These are phyloP conservation scores for Metschnikowia reukaufii DNA, from an alignment of 805 yeast genomes.

Conservation along the genomic window DNA sequence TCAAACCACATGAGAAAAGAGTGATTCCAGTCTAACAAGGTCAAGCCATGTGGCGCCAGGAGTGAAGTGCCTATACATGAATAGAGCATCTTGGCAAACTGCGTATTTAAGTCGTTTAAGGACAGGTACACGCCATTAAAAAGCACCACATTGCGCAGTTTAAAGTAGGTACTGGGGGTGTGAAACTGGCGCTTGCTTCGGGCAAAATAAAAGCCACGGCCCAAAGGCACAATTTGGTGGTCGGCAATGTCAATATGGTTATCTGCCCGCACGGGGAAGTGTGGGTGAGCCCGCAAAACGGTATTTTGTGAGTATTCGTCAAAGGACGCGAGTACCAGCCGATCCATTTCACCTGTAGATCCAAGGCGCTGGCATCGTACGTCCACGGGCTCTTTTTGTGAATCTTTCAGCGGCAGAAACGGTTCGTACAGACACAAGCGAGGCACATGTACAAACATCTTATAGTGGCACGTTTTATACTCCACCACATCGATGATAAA, in stretches of 20 bases:
- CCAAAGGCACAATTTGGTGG: constrained; percentile 27
- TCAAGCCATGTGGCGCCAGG: constrained; percentile 26
- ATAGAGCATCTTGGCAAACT: constrained; percentile 24
- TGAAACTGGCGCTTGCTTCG: constrained; percentile 14
- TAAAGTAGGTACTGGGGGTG: constrained; percentile 22
- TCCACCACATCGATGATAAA: constrained; percentile 48
- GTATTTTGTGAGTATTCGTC: constrained; percentile 4
- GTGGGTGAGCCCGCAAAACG: constrained; percentile 14
- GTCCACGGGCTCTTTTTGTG: constrained; percentile 27
- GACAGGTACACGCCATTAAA: constrained; percentile 22
- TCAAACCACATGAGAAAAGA: constrained; percentile 38
- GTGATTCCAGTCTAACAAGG: constrained; percentile 12
- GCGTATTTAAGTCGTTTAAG: constrained; percentile 18
- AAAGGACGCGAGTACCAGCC: neutral
- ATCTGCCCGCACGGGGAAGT: constrained; percentile 28
- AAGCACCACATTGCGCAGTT: constrained; percentile 24
- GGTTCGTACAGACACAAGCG: constrained; percentile 45
- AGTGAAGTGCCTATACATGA: constrained; percentile 26
- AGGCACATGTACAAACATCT: constrained; percentile 51
- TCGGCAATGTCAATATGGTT: constrained; percentile 30
- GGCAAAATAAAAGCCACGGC: constrained; percentile 32
- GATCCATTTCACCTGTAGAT: neutral
- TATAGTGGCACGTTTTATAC: constrained; percentile 57
- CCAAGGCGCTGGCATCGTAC: constrained; percentile 29
- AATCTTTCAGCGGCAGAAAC: constrained; percentile 25